Evolutionary conservation across 1,139 yeast genomes (phyloP).

Genomic region (Chernovozyma aurita): DNA sequence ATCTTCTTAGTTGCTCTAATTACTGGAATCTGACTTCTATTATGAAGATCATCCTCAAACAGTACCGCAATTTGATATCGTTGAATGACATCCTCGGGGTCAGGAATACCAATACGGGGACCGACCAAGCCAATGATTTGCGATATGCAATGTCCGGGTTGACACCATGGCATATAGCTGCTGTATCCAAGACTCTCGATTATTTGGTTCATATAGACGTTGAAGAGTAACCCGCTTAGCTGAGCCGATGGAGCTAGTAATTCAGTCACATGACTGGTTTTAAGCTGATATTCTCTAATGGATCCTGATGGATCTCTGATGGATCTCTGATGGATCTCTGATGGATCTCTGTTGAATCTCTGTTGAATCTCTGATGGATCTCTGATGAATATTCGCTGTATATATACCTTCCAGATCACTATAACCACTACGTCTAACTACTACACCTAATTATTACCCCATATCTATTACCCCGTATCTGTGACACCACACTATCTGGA

Average conservation of each 20-base stretch:
- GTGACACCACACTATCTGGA: too few species aligned
- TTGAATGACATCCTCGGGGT: constrained; percentile 41
- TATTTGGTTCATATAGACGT: constrained; percentile 42
- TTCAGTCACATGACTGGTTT: too few species aligned
- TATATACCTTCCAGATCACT: too few species aligned
- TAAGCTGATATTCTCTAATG: too few species aligned
- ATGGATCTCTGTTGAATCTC: too few species aligned
- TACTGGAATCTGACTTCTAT: constrained; percentile 53
- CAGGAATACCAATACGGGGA: constrained; percentile 18
- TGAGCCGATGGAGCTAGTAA: background rate
- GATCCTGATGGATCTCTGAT: too few species aligned
- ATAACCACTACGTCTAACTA: too few species aligned
- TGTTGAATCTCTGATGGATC: too few species aligned
- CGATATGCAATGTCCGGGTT: constrained; percentile 20
- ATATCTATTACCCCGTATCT: too few species aligned
- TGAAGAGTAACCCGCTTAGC: constrained; percentile 23
- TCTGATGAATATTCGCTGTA: too few species aligned
- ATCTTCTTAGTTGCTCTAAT: constrained; percentile 64
- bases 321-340: too few species aligned
- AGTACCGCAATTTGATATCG: constrained; percentile 63
- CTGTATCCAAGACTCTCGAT: constrained; percentile 64
- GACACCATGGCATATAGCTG: constrained; percentile 82
- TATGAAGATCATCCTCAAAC: constrained; percentile 57
- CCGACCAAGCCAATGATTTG: constrained; percentile 13
- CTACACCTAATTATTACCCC: too few species aligned